Evolutionary conservation across 805 yeast species (phyloP), one percentile per base, ranked within the genome.

Genomic region (Hemisphaericaspora nanyangensis): DNA sequence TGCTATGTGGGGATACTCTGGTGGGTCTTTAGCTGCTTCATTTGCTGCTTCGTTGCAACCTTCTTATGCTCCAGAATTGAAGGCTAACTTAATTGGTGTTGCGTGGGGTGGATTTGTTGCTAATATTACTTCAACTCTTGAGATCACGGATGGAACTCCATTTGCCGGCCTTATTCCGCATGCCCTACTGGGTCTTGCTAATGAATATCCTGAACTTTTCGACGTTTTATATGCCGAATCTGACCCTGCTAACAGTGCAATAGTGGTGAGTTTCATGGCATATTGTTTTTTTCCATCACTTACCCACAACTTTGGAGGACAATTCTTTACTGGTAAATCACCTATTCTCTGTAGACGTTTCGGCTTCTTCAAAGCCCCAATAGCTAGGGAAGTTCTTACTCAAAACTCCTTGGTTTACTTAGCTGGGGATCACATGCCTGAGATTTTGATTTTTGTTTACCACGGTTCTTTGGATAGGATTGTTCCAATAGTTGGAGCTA

Each of bases 1-100:
- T 6, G 47, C 46, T 10, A 25, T 65, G 34, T 62, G 62, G 62
- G 72, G 72, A 0, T 65, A 58, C 36, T 60, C 67, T 5, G 72
- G 72, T 13, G 70, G 70, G 7, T 52, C 65, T 1, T 41, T 63
- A 22, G 66, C 70, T 10, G 37, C 61, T 17, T 56, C 62, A 6
- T 65, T 70, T 70, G 69, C 68, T 8, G 58, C 65, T 3, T 52
- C 60, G 6, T 45, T 62, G 19, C 67, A 60, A 40, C 69, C 68
- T 12, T 33, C 42, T 1, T 65, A 65, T 39, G 70, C 70, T 5
- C 61, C 64, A 3, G 70, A 65, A 46, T 43, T 49, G 24, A 34
- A 25, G 37, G 41, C 45, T n/a, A 55, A 39, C 37, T 53, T 45
- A 5, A 40, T 43, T 16, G 71, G 70, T 17, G 63, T 52, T n/a